phyloP scores from a whole-genome alignment of 805 yeast species.

The Lachancea meyersii region DNA sequence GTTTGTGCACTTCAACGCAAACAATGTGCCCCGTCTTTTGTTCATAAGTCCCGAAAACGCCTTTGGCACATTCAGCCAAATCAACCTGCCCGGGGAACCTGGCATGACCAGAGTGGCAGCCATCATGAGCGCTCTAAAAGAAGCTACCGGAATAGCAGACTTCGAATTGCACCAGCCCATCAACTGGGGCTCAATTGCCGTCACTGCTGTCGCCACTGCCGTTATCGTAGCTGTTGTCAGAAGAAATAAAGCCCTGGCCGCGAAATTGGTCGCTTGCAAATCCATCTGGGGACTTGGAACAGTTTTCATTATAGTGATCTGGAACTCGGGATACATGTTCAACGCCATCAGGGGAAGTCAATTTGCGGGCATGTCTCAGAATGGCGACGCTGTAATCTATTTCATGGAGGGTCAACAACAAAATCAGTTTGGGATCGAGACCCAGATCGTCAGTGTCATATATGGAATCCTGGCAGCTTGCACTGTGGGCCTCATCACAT shows the following conservation, averaged over 20 bases:
- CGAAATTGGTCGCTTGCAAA: constrained; percentile 41
- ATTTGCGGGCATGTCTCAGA: constrained; percentile 38
- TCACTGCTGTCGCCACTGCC: constrained; percentile 34
- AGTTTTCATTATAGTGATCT: constrained; percentile 58
- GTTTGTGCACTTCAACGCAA: constrained; percentile 41
- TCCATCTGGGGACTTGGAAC: constrained; percentile 64
- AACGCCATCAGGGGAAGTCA: constrained; percentile 73
- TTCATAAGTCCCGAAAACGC: constrained; percentile 51
- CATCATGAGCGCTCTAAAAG: constrained; percentile 27
- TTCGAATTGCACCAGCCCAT: constrained; percentile 33
- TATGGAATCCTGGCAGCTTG: constrained; percentile 64
- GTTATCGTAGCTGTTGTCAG: constrained; percentile 31
- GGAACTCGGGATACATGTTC: constrained; percentile 90
- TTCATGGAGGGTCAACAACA: constrained; percentile 60
- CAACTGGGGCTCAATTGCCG: constrained; percentile 34
- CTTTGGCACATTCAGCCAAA: constrained; percentile 20
- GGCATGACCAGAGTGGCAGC: constrained; percentile 32
- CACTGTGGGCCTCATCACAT: constrained; percentile 51
- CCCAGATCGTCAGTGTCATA: constrained; percentile 71
- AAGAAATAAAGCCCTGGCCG: constrained; percentile 34
- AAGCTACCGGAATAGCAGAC: constrained; percentile 23
- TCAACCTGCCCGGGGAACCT: constrained; percentile 33
- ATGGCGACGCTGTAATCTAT: constrained; percentile 41
- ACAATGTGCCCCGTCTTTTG: constrained; percentile 73
- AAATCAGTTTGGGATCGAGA: constrained; percentile 78